A percentile compares a stretch with the other conserved stretches of the same genome.
Conservation (phyloP, 345 rosid species). For the Populus pruinosa region DNA sequence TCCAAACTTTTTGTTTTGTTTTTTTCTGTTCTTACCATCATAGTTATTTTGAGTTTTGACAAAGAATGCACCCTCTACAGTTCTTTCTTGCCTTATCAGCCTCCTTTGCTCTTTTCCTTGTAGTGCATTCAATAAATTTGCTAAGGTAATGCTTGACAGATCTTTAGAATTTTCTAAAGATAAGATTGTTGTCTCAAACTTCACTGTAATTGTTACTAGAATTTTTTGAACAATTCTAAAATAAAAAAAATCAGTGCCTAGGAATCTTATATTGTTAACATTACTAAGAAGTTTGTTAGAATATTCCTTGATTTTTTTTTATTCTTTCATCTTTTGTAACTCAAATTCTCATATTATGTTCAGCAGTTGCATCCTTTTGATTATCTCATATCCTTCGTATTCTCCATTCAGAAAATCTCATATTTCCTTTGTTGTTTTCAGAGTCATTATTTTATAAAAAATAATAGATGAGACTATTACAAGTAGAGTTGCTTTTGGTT, state of each 20-base stretch:
- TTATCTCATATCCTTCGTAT: background rate
- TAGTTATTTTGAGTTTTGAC: too few species aligned
- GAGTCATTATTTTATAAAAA: background rate
- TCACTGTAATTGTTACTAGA: background rate
- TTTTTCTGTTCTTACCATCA: too few species aligned
- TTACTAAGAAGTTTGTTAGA: background rate
- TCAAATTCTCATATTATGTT: background rate
- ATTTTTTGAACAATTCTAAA: background rate
- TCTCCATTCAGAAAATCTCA: background rate
- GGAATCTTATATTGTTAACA: background rate
- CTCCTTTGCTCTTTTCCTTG: background rate
- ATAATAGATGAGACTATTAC: background rate
- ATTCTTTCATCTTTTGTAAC: background rate
- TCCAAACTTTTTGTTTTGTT: too few species aligned
- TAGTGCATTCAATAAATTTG: background rate
- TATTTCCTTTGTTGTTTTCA: background rate
- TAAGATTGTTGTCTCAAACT: too few species aligned
- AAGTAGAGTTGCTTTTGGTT: background rate
- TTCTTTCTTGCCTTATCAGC: too few species aligned
- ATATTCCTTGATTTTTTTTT: background rate
- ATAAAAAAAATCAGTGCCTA: background rate
- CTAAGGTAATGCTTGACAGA: background rate
- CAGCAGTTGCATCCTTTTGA: background rate
- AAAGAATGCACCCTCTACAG: too few species aligned
- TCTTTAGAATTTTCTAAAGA: too few species aligned